Base-by-base conservation (phyloP, 257 asterid genomes). In the Solanum dulcamara region DNA sequence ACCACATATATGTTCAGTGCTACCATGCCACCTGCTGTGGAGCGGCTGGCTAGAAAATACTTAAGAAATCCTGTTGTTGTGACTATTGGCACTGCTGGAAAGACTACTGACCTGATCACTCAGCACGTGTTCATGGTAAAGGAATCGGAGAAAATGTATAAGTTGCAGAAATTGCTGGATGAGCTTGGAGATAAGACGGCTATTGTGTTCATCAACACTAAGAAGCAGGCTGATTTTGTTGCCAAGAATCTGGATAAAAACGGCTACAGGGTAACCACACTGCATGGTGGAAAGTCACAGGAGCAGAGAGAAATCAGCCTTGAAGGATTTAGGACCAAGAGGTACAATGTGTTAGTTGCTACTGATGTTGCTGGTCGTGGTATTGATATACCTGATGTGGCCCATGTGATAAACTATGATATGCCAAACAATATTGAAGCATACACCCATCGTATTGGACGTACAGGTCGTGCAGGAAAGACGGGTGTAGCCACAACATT, bases 281-380 rank as follows among this genome's bases (percentile, higher is more conserved):
- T 92, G 89, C 95, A 92, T n/a, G 95, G 95, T 86, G 95, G 95
- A 20, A 92, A 91, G 86, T 91, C 94, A 5, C 95, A 91, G 85
- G 94, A 92, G 68, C 91, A 87, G 86, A 91, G 95, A 88, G 94
- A 92, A 82, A 87, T 87, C 85, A 92, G 92, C 80, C 91, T 92
- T 10, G 94, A 92, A 83, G 94, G 93, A 74, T 92, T 92, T 84
- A 89, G 93, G 90, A 90, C 90, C 37, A 90, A 92, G 89, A 90
- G 91, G 83, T 92, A 80, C 68, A 91, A 88, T 87, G 92, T 92
- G 26, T 87, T 92, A 88, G 95, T 92, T 81, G 95, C 94, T 22
- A 92, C 95, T 20, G 93, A 92, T 57, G 94, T 92, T 15, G 94
- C 94, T 40, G 95, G 95, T 15, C 95, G 95, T 87, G 95, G 94